Evolutionary conservation across 2,329 filamentous ascomycete genomes (phyloP), one percentile per base, ranked within the genome.

Genomic region (Teratosphaeria pseudoeucalypti): DNA sequence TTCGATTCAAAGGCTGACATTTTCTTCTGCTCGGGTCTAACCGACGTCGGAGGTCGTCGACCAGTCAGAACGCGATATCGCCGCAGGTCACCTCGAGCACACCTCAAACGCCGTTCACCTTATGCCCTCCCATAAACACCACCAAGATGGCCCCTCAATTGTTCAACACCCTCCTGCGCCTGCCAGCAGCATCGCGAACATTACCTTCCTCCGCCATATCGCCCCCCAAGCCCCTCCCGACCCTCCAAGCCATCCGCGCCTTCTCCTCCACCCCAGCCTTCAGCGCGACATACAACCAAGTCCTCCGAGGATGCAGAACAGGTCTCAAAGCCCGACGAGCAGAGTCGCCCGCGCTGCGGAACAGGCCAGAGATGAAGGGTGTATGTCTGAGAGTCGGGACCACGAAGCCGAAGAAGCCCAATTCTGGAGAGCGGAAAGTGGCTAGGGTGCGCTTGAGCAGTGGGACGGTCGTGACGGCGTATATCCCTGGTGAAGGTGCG

Each of bases 341-440:
- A 66, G 86, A 90, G 57, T 97, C 92, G 2, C 94, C 94, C 0
- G 92, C 92, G 26, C 82, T 99, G 63, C 82, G 81, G 4, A 75
- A 84, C 57, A 82, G 89, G 52, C 91, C 94, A 3, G 84, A 88
- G 71, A 86, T 96, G 77, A 97, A 97, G 80, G 94, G 92, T 67
- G 94, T 99, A 43, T 97, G 94, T 75, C 79, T 99, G 64, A 92
- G 95, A 73, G 94, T 97, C 62, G 91, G 90, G 70, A 89, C 92
- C 68, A 91, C 89, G 68, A 91, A 94, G 71, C 94, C 94, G 59
- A 99, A 99, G 85, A 99, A 99, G 78, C 94, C 94, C 65, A 99
- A 99, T 76, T 99, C 94, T 32, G 94, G 92, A 59, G 91, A 97
- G 81, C 82, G 94, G 64, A 99, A 99, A 81, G 94, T 90, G 60